Evolutionary conservation across 129 eudicot genomes (phyloP), one percentile per base, ranked within the genome.

Genomic region (Silybum marianum): DNA sequence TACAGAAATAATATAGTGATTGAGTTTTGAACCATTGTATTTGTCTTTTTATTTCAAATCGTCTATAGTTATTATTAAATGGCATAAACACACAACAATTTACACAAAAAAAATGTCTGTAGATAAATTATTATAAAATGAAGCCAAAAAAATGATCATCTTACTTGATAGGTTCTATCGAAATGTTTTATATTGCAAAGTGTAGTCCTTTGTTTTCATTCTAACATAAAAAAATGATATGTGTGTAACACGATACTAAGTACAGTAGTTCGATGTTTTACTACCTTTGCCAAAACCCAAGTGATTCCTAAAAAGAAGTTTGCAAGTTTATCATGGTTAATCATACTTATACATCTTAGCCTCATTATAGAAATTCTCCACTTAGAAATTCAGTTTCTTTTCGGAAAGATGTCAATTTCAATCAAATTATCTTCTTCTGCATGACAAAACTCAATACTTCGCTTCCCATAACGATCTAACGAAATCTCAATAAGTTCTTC

Each of bases 381-480:
- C 82, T 84, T 82, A 73, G 7, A 82, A 86, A 72, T 71, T 80
- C 88, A 74, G 77, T 19, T 30, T 77, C 80, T 85, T 26, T 60
- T 63, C 18, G 83, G 77, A 39, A 79, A 88, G 69, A 95, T 82
- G 68, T 95, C 89, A 71, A 95, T 92, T 81, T 95, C 99, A 25
- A 95, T 95, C 75, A 92, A 77, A 84, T 86, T 92, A 36, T 95
- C 99, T 76, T 95, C 98, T n/a, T 95, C 98, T 13, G n/a, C 85
- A 34, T 68, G 81, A 60, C 68, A 70, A 48, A 79, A 58, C 72
- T 81, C 87, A 24, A 76, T 71, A 21, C 73, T 67, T 71, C 73
- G 82, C 86, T 83, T 84, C 82, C 81, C 86, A 46, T 83, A 42
- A 6, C 5, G 73, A 26, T 87, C 93, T 76, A 92, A 67, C 9